Conservation (phyloP, 164 flowering plant species). For the Paratinospora sagittata region DNA sequence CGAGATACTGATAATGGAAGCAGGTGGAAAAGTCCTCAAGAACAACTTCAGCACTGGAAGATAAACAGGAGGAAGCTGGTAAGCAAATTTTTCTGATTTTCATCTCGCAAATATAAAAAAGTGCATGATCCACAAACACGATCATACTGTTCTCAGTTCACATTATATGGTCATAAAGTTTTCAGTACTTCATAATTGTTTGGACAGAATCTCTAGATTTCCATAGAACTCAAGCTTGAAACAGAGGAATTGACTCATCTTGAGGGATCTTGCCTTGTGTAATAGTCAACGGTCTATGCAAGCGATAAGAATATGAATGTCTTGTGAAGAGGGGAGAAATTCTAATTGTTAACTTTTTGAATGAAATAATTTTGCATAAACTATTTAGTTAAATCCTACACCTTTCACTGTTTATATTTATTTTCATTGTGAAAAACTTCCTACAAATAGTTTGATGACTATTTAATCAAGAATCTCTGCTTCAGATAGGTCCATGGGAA, state of each 20-base stretch:
- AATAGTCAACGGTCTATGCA: too few relatives aligned
- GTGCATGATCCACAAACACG: background rate
- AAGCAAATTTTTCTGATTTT: constrained; percentile 11
- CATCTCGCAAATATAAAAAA: background rate
- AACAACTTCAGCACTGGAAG: constrained; percentile 94
- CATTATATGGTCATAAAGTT: background rate
- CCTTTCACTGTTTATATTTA: background rate
- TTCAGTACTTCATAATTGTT: too few relatives aligned
- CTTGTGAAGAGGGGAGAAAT: too few relatives aligned
- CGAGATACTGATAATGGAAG: constrained; percentile 47
- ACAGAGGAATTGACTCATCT: too few relatives aligned
- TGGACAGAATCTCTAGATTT: too few relatives aligned
- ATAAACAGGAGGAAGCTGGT: constrained; percentile 82
- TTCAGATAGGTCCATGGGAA: background rate
- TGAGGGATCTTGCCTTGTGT: too few relatives aligned
- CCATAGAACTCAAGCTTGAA: too few relatives aligned
- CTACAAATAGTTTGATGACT: background rate
- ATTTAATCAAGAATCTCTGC: background rate
- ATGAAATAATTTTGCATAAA: too few relatives aligned
- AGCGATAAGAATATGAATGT: too few relatives aligned
- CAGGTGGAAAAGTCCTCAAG: constrained; percentile 72
- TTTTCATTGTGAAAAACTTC: background rate
- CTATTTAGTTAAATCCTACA: background rate
- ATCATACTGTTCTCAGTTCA: background rate
- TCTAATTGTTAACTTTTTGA: too few relatives aligned